phyloP scores from a whole-genome alignment of 2,329 filamentous ascomycete genomes.

The Sclerotinia sclerotiorum region DNA sequence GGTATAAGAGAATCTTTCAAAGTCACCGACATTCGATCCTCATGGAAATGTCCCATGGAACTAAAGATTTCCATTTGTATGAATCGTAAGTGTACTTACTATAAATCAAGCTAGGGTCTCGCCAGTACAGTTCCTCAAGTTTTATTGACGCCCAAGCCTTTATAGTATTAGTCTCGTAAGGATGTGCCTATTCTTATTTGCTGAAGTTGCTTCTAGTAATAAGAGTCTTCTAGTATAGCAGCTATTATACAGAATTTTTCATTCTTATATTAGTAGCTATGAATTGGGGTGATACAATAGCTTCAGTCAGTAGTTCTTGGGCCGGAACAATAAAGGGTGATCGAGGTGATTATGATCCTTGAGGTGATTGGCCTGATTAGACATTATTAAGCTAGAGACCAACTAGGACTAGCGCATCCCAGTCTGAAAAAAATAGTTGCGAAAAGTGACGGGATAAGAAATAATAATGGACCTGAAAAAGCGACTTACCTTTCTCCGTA shows the following conservation, averaged over 20 bases:
- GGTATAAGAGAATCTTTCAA: neutral
- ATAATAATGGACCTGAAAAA: too few species aligned
- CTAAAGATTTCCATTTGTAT: neutral
- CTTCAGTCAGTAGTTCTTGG: neutral
- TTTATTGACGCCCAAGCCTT: neutral
- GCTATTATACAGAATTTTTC: neutral
- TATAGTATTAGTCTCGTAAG: too few species aligned
- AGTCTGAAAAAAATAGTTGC: neutral
- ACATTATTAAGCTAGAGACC: neutral
- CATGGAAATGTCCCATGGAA: neutral
- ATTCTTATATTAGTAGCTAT: neutral
- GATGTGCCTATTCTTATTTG: neutral
- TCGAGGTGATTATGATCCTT: too few species aligned
- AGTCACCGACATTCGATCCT: too few species aligned
- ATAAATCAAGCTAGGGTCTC: neutral
- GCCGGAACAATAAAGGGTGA: neutral
- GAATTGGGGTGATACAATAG: slow-evolving; percentile 3
- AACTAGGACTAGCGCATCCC: neutral
- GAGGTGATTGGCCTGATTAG: neutral
- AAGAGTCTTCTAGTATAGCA: neutral
- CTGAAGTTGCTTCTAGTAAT: neutral
- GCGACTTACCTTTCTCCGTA: too few species aligned
- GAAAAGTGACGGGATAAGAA: neutral
- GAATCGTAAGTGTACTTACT: neutral
- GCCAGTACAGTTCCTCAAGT: neutral